Evolutionary conservation across 129 eudicot genomes (phyloP).

Genomic region (Centrapalus pauciflorus): DNA sequence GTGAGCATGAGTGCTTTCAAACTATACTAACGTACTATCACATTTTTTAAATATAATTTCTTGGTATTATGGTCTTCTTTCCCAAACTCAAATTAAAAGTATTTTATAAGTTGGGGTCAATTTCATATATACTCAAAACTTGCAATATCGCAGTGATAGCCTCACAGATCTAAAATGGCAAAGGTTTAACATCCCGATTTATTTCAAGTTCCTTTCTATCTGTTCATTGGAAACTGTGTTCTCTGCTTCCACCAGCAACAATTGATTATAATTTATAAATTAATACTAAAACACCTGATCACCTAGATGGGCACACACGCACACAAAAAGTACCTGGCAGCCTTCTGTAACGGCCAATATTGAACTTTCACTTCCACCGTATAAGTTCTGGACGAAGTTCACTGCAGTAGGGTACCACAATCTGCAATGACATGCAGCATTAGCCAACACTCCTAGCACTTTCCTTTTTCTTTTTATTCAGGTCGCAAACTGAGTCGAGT

Average conservation of each 20-base stretch:
- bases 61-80: too few relatives aligned
- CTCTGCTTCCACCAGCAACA: not conserved
- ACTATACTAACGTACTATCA: too few relatives aligned
- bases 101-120: too few relatives aligned
- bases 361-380: conserved; percentile 50
- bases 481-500: too few relatives aligned
- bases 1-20: too few relatives aligned
- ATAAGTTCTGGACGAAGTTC: conserved; percentile 34
- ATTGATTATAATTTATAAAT: not conserved
- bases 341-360: conserved; percentile 80
- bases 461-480: not conserved
- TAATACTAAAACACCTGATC: not conserved
- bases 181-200: not conserved
- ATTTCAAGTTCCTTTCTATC: not conserved
- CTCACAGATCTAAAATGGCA: not conserved
- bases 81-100: too few relatives aligned
- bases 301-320: not conserved
- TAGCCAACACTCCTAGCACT: not conserved
- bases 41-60: too few relatives aligned
- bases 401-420: conserved; percentile 76
- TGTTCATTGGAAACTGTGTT: not conserved
- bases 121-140: too few relatives aligned
- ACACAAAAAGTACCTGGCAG: conserved; percentile 54
- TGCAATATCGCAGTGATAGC: too few relatives aligned
- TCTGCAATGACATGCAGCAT: conserved; percentile 38